phyloP scores from a whole-genome alignment of 2,329 filamentous ascomycete genomes.

The Xylogone sp. region DNA sequence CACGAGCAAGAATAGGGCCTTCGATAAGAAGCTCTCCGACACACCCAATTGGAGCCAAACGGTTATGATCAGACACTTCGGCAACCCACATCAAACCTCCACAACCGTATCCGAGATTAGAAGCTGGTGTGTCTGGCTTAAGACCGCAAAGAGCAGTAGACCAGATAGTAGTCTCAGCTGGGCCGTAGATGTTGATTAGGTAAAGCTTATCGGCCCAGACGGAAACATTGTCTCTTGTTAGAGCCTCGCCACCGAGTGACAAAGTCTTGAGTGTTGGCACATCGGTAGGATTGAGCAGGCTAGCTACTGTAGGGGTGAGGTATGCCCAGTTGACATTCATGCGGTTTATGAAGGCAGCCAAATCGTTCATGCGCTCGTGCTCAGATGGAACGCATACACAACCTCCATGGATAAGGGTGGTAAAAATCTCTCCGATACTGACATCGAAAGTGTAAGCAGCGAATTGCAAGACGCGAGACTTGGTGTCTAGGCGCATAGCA shows the following conservation, averaged over 20 bases:
- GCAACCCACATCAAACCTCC: neutral
- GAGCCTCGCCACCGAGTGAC: constrained; percentile 15
- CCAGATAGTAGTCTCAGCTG: constrained; percentile 1
- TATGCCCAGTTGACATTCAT: constrained; percentile 12
- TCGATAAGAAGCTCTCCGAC: constrained; percentile 7
- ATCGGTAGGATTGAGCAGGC: constrained; percentile 28
- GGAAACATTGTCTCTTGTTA: constrained; percentile 5
- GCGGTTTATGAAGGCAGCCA: constrained; percentile 10
- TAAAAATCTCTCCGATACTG: constrained; percentile 15
- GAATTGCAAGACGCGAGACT: constrained; percentile 11
- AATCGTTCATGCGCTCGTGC: constrained; percentile 11
- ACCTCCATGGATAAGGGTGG: constrained; percentile 15
- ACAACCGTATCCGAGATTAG: neutral
- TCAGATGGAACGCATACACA: constrained; percentile 20
- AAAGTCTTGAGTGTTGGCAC: constrained; percentile 19
- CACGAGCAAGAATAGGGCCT: constrained; percentile 6
- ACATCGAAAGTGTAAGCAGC: constrained; percentile 17
- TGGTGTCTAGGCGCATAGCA: constrained; percentile 3
- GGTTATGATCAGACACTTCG: neutral
- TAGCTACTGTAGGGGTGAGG: constrained; percentile 17
- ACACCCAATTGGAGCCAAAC: neutral
- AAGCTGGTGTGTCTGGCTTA: neutral
- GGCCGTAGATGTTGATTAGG: neutral
- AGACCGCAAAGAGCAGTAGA: neutral
- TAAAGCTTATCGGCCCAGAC: neutral